Base-by-base conservation (phyloP, 441 rosid species). In the Gossypium schwendimanii region DNA sequence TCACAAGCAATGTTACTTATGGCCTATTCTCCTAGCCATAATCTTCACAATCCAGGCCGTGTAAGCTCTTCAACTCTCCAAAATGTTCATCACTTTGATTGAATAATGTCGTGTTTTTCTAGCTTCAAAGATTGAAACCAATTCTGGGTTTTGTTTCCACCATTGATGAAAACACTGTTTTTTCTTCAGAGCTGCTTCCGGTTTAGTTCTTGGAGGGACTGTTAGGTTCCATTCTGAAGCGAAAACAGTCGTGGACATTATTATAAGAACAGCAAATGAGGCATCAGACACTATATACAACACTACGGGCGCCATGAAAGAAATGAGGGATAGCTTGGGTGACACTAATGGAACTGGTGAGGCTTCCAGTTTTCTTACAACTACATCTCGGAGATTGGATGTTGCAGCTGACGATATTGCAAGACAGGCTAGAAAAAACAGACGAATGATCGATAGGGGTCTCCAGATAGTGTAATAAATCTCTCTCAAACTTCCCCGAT, bases 301-400 rank as follows among this genome's bases (percentile, higher is more conserved):
- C 72, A 83, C 90, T 2, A 85, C 93, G n/a, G 89, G 86, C 60
- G 90, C 88, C 50, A 86, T 90, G 89, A 84, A 65, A 67, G 85
- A 76, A 7, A 81, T 90, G 69, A 82, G 78, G 50, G 73, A 75
- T 33, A 78, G 61, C 70, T 57, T 87, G 63, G 87, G 77, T 53
- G 68, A 74, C 58, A 58, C 76, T 24, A 49, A 69, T 45, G 83
- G 15, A 53, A 80, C 59, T 12, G 75, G 0, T 6, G 45, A 72
- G 58, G 73, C 88, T 4, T 63, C 86, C 10, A 62, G 61, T 59
- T 85, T 86, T 77, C 88, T 90, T 24, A 72, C 78, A 11, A 64
- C 83, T 24, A 85, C 90, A 3, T 87, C 91, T 3, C 14, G 69
- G 60, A 75, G 52, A 65, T 85, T 90, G 1, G 82, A 84, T 54